Percentiles rank a stretch among this genome's conserved stretches.
Evolutionary conservation across 2,329 filamentous ascomycete genomes (phyloP).

Genomic region (Whalleya microplaca): DNA sequence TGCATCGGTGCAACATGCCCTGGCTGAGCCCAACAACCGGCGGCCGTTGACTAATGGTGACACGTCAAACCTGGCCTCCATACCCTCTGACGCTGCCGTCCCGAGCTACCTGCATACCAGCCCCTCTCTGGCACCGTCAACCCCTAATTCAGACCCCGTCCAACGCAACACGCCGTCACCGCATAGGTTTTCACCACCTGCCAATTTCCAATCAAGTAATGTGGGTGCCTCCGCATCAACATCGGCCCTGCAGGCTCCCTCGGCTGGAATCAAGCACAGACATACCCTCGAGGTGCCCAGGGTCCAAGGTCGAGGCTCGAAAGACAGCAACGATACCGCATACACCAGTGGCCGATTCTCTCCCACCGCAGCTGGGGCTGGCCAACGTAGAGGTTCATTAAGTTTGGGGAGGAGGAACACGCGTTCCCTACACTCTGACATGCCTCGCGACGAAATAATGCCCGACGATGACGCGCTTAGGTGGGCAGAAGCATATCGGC

Average conservation of each 20-base stretch:
- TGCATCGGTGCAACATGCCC: constrained; percentile 38
- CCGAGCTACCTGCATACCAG: constrained; percentile 26
- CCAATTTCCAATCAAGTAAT: constrained; percentile 52
- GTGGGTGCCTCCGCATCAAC: constrained; percentile 47
- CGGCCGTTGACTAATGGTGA: constrained; percentile 38
- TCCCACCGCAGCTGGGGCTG: constrained; percentile 60
- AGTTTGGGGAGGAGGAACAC: constrained; percentile 80
- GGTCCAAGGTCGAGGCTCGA: constrained; percentile 67
- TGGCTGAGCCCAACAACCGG: constrained; percentile 37
- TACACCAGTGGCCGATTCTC: constrained; percentile 83
- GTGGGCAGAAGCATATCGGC: constrained; percentile 91
- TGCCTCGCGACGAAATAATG: constrained; percentile 78
- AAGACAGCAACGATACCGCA: constrained; percentile 69
- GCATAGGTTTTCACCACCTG: constrained; percentile 68
- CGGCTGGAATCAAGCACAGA: constrained; percentile 71
- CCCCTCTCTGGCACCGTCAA: constrained; percentile 25
- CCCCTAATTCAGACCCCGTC: constrained; percentile 34
- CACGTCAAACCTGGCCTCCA: constrained; percentile 19
- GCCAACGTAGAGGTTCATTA: constrained; percentile 77
- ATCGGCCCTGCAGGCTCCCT: constrained; percentile 54
- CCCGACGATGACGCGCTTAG: constrained; percentile 89
- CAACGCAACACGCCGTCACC: constrained; percentile 40
- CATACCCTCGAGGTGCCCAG: constrained; percentile 89
- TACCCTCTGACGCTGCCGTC: constrained; percentile 17
- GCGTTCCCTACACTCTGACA: constrained; percentile 82